Evolutionary conservation across 202 grass and related monocot species (phyloP).

Genomic region (Saccharum hybrid): DNA sequence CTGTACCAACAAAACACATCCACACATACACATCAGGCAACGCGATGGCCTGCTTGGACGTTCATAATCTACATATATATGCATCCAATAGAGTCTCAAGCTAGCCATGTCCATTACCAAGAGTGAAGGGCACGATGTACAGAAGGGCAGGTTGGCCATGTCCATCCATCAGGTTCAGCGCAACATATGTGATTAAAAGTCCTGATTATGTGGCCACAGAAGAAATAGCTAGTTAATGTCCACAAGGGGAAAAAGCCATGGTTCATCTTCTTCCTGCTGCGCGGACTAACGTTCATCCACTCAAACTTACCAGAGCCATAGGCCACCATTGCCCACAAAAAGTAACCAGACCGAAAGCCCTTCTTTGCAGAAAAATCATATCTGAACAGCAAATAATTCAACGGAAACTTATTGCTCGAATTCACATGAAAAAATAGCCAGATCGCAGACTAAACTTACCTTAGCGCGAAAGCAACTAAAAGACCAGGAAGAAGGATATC

Average conservation of each 20-base stretch:
- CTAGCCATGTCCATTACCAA: slow-evolving; percentile 56
- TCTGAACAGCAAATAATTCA: slow-evolving; percentile 47
- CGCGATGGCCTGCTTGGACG: not conserved
- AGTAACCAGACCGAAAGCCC: slow-evolving; percentile 82
- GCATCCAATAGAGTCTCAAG: not conserved
- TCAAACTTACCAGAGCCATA: slow-evolving; percentile 85
- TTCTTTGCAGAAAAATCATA: slow-evolving; percentile 94
- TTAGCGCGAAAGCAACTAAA: slow-evolving; percentile 82
- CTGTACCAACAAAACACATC: slow-evolving; percentile 38
- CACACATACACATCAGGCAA: not conserved
- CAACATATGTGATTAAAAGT: slow-evolving; percentile 92
- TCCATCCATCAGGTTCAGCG: slow-evolving; percentile 95
- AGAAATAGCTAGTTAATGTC: slow-evolving; percentile 16
- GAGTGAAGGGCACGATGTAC: slow-evolving; percentile 97
- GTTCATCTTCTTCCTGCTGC: not conserved
- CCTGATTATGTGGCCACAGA: slow-evolving; percentile 50
- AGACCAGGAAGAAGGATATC: slow-evolving; percentile 96
- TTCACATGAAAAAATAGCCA: slow-evolving; percentile 7
- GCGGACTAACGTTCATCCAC: not conserved
- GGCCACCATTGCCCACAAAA: slow-evolving; percentile 88
- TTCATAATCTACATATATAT: not conserved
- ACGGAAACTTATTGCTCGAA: not conserved
- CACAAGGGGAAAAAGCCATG: not conserved
- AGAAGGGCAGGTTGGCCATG: slow-evolving; percentile 92
- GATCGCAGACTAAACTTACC: slow-evolving; percentile 45